Conservation (phyloP, 23 red algal genomes). For the Gracilaria domingensis region DNA sequence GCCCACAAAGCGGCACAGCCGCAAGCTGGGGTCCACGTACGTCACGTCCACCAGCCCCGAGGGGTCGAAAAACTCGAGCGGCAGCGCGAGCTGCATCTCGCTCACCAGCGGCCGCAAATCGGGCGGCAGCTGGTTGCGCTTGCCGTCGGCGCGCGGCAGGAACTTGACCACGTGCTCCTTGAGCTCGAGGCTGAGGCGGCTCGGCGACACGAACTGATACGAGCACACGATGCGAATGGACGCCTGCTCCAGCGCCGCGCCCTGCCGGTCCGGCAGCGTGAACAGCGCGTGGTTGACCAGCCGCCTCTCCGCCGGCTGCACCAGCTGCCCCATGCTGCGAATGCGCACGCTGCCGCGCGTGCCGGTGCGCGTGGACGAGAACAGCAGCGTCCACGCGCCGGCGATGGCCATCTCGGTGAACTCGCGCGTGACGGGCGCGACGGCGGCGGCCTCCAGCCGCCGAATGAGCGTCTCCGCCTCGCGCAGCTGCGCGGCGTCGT, state of each 20-base stretch:
- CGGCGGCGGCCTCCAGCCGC: constrained; percentile 19
- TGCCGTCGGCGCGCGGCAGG: not conserved
- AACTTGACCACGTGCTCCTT: constrained; percentile 17
- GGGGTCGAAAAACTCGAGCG: constrained; percentile 66
- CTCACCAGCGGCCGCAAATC: constrained; percentile 29
- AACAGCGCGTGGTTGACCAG: constrained; percentile 38
- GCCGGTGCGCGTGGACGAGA: constrained; percentile 28
- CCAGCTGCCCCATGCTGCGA: constrained; percentile 29
- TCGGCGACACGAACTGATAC: constrained; percentile 27
- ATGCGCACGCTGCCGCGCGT: constrained; percentile 44
- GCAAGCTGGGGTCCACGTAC: constrained; percentile 65
- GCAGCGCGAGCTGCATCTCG: constrained; percentile 40
- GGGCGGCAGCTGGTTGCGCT: not conserved
- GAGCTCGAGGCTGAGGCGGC: constrained; percentile 6
- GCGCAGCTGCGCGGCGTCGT: constrained; percentile 1
- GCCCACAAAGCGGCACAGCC: constrained; percentile 44
- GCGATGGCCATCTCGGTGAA: constrained; percentile 67
- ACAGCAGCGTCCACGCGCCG: constrained; percentile 46
- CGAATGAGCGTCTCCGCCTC: constrained; percentile 38
- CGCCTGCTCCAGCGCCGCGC: constrained; percentile 5
- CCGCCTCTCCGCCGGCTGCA: constrained; percentile 12
- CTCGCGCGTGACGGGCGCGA: constrained; percentile 16
- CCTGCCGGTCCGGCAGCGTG: constrained; percentile 31
- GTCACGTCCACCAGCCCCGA: constrained; percentile 38
- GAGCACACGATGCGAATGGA: constrained; percentile 3